Base-by-base conservation (phyloP, 1,284 basidiomycete species). In the Cutaneotrichosporon sp. region DNA sequence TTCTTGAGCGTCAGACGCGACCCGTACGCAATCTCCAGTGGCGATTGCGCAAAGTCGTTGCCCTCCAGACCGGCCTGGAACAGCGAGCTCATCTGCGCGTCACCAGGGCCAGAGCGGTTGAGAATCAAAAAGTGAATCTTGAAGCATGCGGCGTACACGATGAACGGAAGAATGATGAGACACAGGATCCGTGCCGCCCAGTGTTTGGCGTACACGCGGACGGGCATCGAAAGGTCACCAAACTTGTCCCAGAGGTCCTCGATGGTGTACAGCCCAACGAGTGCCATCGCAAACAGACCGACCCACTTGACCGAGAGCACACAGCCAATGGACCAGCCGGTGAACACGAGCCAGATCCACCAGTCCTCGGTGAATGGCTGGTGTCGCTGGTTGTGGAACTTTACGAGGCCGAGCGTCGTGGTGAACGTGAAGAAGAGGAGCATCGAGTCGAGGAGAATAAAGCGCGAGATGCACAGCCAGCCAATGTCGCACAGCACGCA, bases 231-330 rank as follows among this genome's bases (percentile, higher is more conserved):
- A 10, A 97, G 78, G 71, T 98, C 94, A 12, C 96, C 96, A 72
- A 97, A 93, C 75, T 97, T 97, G 48, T 93, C 87, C 94, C 94
- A 98, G 3, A 98, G 82, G 68, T 98, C 96, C 72, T 97, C 93
- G 55, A 97, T 83, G 0, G 96, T 98, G 76, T 98, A 97, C 3
- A 96, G 75, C 31, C 96, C 94, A 29, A 97, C 91, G 45, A 98
- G 79, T 4, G 90, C 87, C 1, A 91, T 97, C 51, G 89, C 90
- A 68, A 98, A 98, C 29, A 97, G 79, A 33, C 94, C 96, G 43
- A 98, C 84, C 86, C 90, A 88, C 77, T 99, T 99, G 63, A 99
- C 87, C 61, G 92, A 93, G 46, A 87, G 87, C n/a, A 97, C 94
- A 67, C 86, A 88, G 47, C 96, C 96, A 60, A 98, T 96, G 6